These are phyloP conservation scores for Aspergillus costaricaensis DNA, from an alignment of 2,329 filamentous ascomycete genomes.

Conservation along the genomic window DNA sequence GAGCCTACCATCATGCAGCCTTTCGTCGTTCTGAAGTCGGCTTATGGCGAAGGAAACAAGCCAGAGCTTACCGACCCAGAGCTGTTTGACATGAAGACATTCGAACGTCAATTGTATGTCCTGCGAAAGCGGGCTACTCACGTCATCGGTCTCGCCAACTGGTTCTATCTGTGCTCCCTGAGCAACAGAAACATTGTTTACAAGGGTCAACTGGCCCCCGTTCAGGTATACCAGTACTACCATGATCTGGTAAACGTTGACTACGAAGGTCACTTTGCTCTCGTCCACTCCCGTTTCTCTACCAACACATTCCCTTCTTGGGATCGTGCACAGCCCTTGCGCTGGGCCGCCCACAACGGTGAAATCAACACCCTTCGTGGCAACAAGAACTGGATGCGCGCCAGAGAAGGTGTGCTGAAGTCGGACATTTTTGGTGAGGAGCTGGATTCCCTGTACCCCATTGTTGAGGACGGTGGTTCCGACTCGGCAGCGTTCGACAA, in stretches of 20 bases:
- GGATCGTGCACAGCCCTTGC: constrained; percentile 93
- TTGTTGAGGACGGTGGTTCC: constrained; percentile 94
- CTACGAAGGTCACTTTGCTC: constrained; percentile 94
- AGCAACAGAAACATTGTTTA: constrained; percentile 99
- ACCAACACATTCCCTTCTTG: constrained; percentile 98
- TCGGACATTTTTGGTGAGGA: constrained; percentile 92
- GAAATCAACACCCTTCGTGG: constrained; percentile 97
- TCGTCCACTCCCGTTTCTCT: constrained; percentile 96
- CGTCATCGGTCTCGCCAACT: constrained; percentile 92
- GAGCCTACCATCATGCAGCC: constrained; percentile 95
- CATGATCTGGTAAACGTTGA: constrained; percentile 95
- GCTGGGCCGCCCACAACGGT: constrained; percentile 98
- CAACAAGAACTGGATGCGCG: constrained; percentile 99
- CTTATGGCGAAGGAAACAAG: constrained; percentile 78
- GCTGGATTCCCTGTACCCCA: constrained; percentile 85
- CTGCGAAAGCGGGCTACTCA: constrained; percentile 94
- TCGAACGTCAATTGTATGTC: constrained; percentile 92
- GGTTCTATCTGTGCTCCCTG: constrained; percentile 97
- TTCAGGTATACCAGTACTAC: constrained; percentile 98
- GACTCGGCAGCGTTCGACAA: constrained; percentile 98
- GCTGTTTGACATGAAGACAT: constrained; percentile 78
- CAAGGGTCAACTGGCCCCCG: constrained; percentile 91
- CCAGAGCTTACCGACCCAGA: constrained; percentile 77
- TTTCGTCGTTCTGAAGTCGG: constrained; percentile 83
- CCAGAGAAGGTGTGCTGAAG: constrained; percentile 90